phyloP scores from a whole-genome alignment of 2,329 filamentous ascomycete species.

The Botrytis cinerea region DNA sequence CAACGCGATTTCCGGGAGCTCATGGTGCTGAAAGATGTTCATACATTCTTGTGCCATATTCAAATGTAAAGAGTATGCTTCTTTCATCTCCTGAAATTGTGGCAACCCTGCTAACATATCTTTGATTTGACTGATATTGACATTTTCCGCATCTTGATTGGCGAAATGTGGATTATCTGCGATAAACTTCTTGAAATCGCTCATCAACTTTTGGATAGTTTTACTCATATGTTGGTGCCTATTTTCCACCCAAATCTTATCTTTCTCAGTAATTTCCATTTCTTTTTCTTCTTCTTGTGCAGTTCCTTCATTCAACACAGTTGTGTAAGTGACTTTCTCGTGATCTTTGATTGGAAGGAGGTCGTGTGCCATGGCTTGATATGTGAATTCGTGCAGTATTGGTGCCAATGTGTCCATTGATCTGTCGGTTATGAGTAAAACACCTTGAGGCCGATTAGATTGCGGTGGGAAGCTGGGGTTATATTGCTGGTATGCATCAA shows the following conservation, averaged over 20 bases:
- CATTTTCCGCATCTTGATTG: slow-evolving; percentile 66
- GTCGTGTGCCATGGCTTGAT: slow-evolving; percentile 97
- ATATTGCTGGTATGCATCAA: slow-evolving; percentile 85
- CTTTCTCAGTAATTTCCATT: slow-evolving; percentile 86
- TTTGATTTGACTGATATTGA: slow-evolving; percentile 86
- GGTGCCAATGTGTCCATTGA: slow-evolving; percentile 91
- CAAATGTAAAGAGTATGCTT: slow-evolving; percentile 89
- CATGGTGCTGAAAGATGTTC: slow-evolving; percentile 84
- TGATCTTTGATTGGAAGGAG: slow-evolving; percentile 83
- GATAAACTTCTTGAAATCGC: slow-evolving; percentile 90
- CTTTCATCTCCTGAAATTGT: slow-evolving; percentile 94
- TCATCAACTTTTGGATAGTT: slow-evolving; percentile 88
- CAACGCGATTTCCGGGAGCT: slow-evolving; percentile 82
- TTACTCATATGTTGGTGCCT: slow-evolving; percentile 97
- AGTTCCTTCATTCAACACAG: slow-evolving; percentile 73
- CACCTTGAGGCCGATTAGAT: slow-evolving; percentile 75
- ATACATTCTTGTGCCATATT: slow-evolving; percentile 98
- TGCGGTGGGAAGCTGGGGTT: slow-evolving; percentile 82
- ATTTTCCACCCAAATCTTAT: slow-evolving; percentile 94
- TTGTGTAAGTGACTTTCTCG: slow-evolving; percentile 85
- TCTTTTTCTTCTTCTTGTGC: slow-evolving; percentile 77
- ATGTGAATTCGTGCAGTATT: slow-evolving; percentile 93
- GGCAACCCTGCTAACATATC: slow-evolving; percentile 95
- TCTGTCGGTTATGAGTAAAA: slow-evolving; percentile 84
- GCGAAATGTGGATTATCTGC: slow-evolving; percentile 91